Conservation (phyloP, 2,329 filamentous ascomycete species). For the Colletotrichum musae region DNA sequence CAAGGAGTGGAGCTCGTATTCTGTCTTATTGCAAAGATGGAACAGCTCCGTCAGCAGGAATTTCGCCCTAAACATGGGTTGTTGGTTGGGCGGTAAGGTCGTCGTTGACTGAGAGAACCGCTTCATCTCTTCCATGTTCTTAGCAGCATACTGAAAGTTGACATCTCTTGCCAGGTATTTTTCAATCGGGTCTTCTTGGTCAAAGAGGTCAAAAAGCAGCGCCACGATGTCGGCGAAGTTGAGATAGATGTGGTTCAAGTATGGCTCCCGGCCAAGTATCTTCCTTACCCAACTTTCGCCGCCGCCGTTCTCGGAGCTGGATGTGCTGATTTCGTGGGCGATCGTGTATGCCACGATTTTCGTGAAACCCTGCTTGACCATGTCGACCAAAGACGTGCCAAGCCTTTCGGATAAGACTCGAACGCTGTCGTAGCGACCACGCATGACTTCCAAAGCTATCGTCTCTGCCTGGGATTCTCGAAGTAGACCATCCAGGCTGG, state of each 20-base stretch:
- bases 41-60: constrained; percentile 82
- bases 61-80: constrained; percentile 87
- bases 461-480: constrained; percentile 81
- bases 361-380: constrained; percentile 79
- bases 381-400: constrained; percentile 64
- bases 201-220: constrained; percentile 81
- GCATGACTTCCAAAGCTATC: constrained; percentile 86
- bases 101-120: constrained; percentile 75
- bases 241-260: constrained; percentile 73
- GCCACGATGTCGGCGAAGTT: constrained; percentile 85
- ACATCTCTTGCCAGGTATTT: constrained; percentile 74
- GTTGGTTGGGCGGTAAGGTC: constrained; percentile 81
- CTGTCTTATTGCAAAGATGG: constrained; percentile 81
- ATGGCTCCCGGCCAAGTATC: constrained; percentile 76
- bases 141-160: constrained; percentile 71
- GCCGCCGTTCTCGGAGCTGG: constrained; percentile 60
- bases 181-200: constrained; percentile 82
- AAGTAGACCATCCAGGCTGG: constrained; percentile 77
- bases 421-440: constrained; percentile 76
- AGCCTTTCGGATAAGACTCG: constrained; percentile 73
- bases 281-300: constrained; percentile 79
- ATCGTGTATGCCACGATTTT: constrained; percentile 88
- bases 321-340: constrained; percentile 76
- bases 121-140: constrained; percentile 79
- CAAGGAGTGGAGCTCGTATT: constrained; percentile 73